Conservation (phyloP, 371 early-diverging fungal genomes). For the Mucor saturninus region DNA sequence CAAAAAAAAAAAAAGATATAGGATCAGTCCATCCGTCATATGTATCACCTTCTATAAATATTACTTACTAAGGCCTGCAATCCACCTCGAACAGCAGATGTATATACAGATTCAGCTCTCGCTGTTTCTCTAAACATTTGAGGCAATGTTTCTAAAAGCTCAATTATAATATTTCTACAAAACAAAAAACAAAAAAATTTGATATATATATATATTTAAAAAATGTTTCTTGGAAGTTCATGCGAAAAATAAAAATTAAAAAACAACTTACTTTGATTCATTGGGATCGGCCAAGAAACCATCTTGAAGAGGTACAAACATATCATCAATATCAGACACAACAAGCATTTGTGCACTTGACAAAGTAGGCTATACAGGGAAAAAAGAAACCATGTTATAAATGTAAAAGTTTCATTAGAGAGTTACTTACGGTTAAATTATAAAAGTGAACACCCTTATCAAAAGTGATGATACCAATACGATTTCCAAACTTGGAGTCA, state of each 20-base stretch:
- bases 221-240: no score
- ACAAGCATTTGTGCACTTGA: conserved; percentile 96
- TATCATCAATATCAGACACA: conserved; percentile 90
- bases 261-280: conserved; percentile 61
- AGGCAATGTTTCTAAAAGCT: conserved; percentile 84
- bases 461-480: conserved; percentile 89
- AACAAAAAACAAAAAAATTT: not conserved
- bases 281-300: conserved; percentile 90
- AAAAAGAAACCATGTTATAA: not conserved
- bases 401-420: not conserved
- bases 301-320: conserved; percentile 92
- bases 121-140: conserved; percentile 83
- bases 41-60: not conserved
- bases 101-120: conserved; percentile 80
- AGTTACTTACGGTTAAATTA: conserved; percentile 73
- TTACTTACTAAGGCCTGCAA: conserved; percentile 72
- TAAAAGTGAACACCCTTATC: conserved; percentile 94
- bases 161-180: conserved; percentile 74
- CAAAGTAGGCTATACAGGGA: conserved; percentile 58
- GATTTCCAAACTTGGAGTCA: conserved; percentile 37
- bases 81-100: conserved; percentile 86
- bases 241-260: no score
- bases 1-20: not conserved
- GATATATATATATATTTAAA: no score
- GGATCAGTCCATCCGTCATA: not conserved